Base-by-base conservation (phyloP, 495 filamentous ascomycete species). In the Penicillium coprophilum region DNA sequence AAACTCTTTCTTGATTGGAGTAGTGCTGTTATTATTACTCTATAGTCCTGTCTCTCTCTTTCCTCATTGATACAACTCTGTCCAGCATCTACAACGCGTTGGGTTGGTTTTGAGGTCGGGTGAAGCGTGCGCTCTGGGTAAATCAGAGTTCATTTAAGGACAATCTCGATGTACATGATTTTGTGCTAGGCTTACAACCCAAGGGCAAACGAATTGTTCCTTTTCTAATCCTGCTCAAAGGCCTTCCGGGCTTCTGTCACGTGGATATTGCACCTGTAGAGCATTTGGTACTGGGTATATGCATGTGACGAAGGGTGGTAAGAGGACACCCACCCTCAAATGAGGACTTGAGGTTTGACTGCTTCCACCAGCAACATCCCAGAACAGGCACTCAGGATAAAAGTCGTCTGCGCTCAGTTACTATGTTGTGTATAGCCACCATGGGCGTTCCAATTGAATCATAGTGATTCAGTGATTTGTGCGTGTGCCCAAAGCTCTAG, bases 151-250 rank as follows among this genome's bases (percentile, higher is more conserved):
- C 19, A 11, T 40, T 51, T 51, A 10, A 28, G 23, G 20, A 28
- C 12, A 20, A 19, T 50, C 17, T 51, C 21, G n/a, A 51, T 40
- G 49, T 51, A 51, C 49, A 51, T 51, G 49, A 40, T 19, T 40
- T 51, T 21, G 34, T 12, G 6, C 23, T 9, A 17, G 48, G 32
- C 21, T 38, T 17, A 28, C 5, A 17, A 19, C 27, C 49, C 13
- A 28, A 27, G 21, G 20, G 30, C 34, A 39, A 51, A 40, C 15
- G 34, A 51, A 20, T 17, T 19, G 34, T 40, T 40, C 34, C 13
- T 40, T 40, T 8, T 13, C 10, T 19, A 2, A 40, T 40, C 27
- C 9, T 51, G 23, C 23, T 28, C 6, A 21, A 21, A 10, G 6
- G 9, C 45, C 27, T 31, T 20, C 27, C 12, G 15, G 5, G 15